Conservation (phyloP, 1,284 basidiomycete species). For the Cerioporus squamosus region DNA sequence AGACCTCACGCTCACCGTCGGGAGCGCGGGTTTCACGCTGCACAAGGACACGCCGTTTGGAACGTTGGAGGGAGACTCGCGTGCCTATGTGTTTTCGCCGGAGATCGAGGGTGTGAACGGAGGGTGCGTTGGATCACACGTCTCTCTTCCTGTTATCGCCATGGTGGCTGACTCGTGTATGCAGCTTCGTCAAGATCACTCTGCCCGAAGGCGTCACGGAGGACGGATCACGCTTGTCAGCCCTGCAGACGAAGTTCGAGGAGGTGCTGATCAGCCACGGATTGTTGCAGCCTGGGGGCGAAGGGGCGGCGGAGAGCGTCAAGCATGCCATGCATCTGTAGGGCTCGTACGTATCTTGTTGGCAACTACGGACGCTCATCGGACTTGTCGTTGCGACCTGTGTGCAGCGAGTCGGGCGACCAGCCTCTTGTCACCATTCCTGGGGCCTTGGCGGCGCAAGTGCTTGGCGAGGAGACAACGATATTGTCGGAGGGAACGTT, state of each 20-base stretch:
- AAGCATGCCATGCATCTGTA: conserved; percentile 15
- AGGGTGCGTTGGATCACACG: conserved; percentile 21
- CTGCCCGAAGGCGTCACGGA: conserved; percentile 29
- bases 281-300: conserved; percentile 24
- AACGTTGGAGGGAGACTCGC: conserved; percentile 29
- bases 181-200: conserved; percentile 34
- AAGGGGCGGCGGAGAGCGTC: conserved; percentile 1
- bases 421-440: conserved; percentile 16
- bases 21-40: conserved; percentile 33
- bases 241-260: conserved; percentile 34
- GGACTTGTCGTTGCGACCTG: no score
- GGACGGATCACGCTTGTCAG: conserved; percentile 22
- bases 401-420: no score
- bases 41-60: conserved; percentile 31
- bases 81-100: conserved; percentile 34
- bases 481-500: conserved; percentile 13
- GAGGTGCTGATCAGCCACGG: conserved; percentile 31
- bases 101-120: conserved; percentile 28
- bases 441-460: conserved; percentile 9
- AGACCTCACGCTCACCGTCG: conserved; percentile 27
- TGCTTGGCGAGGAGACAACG: conserved; percentile 12
- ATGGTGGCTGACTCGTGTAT: no score
- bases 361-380: no score
- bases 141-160: no score
- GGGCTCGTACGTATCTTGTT: conserved; percentile 2